Percentiles rank a stretch among this genome's conserved stretches.
phyloP scores from a whole-genome alignment of 176 grass and related monocot species.

The Aegilops bicornis region DNA sequence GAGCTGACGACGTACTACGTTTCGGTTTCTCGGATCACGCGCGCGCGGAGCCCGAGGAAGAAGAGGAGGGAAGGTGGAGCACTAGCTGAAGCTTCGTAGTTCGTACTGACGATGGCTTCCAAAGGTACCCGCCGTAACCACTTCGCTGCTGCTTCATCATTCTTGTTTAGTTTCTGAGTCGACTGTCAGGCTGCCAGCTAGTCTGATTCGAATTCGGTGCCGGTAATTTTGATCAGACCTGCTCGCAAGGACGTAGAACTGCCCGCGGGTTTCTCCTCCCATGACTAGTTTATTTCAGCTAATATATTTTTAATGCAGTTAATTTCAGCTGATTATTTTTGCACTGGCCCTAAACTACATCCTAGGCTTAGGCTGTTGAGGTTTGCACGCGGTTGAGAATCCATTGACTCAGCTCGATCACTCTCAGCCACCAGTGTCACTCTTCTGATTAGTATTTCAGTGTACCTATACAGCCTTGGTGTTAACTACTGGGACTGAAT shows the following conservation, averaged over 20 bases:
- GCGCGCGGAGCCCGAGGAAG: background rate
- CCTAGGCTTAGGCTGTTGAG: background rate
- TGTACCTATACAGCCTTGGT: background rate
- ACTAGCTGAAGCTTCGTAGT: background rate
- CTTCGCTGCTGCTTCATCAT: background rate
- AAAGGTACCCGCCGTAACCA: background rate
- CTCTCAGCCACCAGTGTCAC: background rate
- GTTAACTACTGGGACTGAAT: background rate
- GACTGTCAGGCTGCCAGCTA: background rate
- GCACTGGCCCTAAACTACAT: background rate
- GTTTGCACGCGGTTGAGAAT: background rate
- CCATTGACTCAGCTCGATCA: background rate
- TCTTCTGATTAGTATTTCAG: background rate
- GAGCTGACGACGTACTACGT: background rate
- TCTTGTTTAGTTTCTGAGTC: background rate
- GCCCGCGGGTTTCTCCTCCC: background rate
- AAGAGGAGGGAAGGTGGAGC: background rate
- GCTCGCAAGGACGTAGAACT: background rate
- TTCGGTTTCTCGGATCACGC: slow-evolving; percentile 4
- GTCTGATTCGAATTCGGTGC: background rate
- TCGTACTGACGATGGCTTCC: background rate
- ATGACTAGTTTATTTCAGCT: background rate
- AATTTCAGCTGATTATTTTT: background rate
- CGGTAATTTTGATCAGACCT: background rate
- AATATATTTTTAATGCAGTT: too few species aligned